Conservation (phyloP, 2,329 filamentous ascomycete species). For the Colletotrichum simmondsii region DNA sequence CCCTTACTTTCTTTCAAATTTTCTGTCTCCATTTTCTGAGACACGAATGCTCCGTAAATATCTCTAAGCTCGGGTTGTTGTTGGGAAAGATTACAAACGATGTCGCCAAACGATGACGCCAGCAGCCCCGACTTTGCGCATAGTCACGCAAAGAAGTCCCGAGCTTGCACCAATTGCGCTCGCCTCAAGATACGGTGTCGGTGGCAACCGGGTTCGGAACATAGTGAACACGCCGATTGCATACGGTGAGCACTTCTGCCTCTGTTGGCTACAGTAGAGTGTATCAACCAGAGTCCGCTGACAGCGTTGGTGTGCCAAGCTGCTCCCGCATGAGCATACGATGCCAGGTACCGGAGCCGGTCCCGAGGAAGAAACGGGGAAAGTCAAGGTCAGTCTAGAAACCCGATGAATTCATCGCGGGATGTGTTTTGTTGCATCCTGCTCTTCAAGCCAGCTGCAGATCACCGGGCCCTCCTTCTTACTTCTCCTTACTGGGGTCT, state of each 20-base stretch:
- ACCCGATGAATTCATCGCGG: background rate
- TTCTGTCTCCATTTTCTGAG: no score
- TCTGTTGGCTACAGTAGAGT: background rate
- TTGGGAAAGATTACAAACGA: background rate
- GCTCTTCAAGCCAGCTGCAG: background rate
- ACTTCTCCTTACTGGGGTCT: background rate
- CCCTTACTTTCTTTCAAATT: background rate
- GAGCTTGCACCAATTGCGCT: conserved; percentile 48
- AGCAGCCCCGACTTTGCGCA: conserved; percentile 1
- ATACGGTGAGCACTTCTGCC: conserved; percentile 38
- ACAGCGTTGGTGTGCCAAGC: conserved; percentile 35
- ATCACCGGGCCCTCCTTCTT: background rate
- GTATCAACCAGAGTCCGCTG: background rate
- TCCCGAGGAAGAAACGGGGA: conserved; percentile 47
- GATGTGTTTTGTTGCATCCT: background rate
- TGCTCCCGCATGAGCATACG: conserved; percentile 47
- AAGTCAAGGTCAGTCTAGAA: conserved; percentile 46
- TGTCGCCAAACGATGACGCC: background rate
- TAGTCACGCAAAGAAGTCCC: conserved; percentile 36
- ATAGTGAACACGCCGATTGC: conserved; percentile 37
- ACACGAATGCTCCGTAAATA: background rate
- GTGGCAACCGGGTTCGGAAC: conserved; percentile 42
- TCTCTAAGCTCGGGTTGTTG: background rate
- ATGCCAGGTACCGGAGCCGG: conserved; percentile 46
- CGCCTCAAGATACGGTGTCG: conserved; percentile 50